Evolutionary conservation across 176 grass and related monocot genomes (phyloP), one percentile per base, ranked within the genome.

Genomic region (Juncus effusus): DNA sequence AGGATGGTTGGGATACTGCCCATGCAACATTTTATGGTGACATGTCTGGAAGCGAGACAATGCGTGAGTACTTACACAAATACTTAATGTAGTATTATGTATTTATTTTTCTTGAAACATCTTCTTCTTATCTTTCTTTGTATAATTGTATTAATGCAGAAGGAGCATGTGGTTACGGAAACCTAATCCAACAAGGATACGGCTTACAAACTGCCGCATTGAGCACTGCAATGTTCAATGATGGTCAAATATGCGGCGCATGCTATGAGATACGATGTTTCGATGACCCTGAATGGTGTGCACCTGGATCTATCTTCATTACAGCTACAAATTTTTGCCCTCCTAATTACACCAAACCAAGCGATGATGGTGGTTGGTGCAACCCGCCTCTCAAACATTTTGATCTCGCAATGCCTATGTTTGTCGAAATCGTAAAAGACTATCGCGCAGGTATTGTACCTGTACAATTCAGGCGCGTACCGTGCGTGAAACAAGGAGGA

Each of bases 21-120:
- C 60, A 51, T 36, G 74, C 80, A 7, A 83, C 80, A 4, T 83
- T 77, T 65, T 83, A 83, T 40, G 80, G 80, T n/a, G 80, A 83
- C 53, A 77, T 77, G 53, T 13, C 64, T 8, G 74, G 60, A 2
- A 54, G 2, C 4, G 66, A 59, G 14, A 77, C 80, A n/a, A 77
- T 83, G 80, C 51, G 74, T 71, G 35, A 10, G 68, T 72, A 19
- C 19, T 6, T 47, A 6, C 44, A 47, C 44, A 9, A 47, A 5
- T 47, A 47, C 4, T 59, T 36, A 53, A 36, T 66, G 5, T 47
- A 10, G 40, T 53, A 70, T 40, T 42, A 4, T n/a, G 40, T 37
- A 54, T 63, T 38, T 63, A 13, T 10, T 51, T 14, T 3, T 53
- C 51, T 68, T 47, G 14, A 47, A 49, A 5, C 19, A 44, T 37